phyloP scores from a whole-genome alignment of 352 stramenopile genomes.

The Phytophthora macrochlamydospora region DNA sequence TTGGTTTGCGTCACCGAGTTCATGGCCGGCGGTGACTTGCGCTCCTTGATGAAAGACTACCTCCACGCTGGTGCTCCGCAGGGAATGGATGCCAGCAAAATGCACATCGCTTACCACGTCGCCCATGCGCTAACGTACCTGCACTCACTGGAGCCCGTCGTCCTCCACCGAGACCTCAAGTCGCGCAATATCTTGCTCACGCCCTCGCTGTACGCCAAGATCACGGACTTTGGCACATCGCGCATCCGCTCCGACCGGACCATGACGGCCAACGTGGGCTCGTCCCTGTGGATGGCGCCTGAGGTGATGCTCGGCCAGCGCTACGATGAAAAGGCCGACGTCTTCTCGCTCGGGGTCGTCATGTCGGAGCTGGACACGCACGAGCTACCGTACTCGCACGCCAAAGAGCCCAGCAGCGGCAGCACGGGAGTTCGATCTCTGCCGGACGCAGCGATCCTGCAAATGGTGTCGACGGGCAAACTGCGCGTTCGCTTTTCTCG shows the following conservation, averaged over 20 bases:
- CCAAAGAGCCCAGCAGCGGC: conserved; percentile 13
- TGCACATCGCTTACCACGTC: conserved; percentile 41
- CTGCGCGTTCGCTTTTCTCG: conserved; percentile 26
- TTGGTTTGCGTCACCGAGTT: conserved; percentile 55
- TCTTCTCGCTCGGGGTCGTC: conserved; percentile 43
- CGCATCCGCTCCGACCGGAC: conserved; percentile 27
- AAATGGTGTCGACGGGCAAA: conserved; percentile 34
- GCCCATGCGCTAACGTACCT: conserved; percentile 41
- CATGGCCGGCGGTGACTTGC: conserved; percentile 54
- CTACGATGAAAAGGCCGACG: conserved; percentile 44
- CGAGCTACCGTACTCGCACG: conserved; percentile 31
- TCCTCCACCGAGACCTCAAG: conserved; percentile 67
- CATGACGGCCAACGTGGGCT: conserved; percentile 33
- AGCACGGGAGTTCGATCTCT: conserved; percentile 9
- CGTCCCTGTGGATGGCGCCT: conserved; percentile 37
- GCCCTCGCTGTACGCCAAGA: conserved; percentile 38
- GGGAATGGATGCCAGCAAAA: conserved; percentile 36
- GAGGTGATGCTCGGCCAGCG: conserved; percentile 43
- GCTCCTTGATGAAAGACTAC: conserved; percentile 38
- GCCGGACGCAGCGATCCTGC: conserved; percentile 32
- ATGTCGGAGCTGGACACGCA: conserved; percentile 41
- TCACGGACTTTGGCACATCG: conserved; percentile 60
- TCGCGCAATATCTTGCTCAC: conserved; percentile 69
- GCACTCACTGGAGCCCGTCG: conserved; percentile 31
- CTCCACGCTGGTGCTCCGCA: conserved; percentile 15